Base-by-base conservation (phyloP, 2,329 filamentous ascomycete genomes). In the Arachnomyces sp. region DNA sequence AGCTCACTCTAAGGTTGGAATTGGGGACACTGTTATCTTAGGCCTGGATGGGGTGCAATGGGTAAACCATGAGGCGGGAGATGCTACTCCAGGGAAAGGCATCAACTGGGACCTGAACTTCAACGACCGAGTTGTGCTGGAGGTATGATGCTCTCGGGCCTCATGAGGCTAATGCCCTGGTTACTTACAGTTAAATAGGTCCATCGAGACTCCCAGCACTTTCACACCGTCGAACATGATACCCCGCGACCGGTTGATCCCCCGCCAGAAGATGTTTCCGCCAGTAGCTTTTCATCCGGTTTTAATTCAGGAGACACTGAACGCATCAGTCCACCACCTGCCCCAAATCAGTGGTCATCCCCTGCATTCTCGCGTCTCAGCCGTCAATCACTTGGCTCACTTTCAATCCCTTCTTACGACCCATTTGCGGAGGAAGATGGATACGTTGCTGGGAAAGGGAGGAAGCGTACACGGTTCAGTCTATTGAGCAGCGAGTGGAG, bases 361-460 rank as follows among this genome's bases (percentile, higher is more conserved):
- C 88, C 88, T 0, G 84, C 85, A 0, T 94, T 93, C 50, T 64
- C 86, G 14, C 89, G 84, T 58, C 73, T 82, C 39, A 73, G 77
- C 11, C 72, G 82, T 40, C 66, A 82, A 3, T 88, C 83, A 0
- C 82, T 82, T 41, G 81, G 81, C 1, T 76, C 78, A 0, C 62
- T 82, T 1, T 77, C 82, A 37, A 77, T 83, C 47, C 72, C 72
- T 3, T 72, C 71, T 1, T 73, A 78, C 46, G 80, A 88, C 51
- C 74, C 79, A 3, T 81, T 90, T 38, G 58, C 56, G 11, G 80
- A 85, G 43, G 82, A 84, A 17, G 78, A 84, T 57, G 76, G 75
- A 2, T 72, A 71, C 31, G 66, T 75, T 16, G 72, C 65, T 28
- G 76, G 74, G 4, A 76, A 70, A 52, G 77, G 76, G 18, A 79